phyloP scores from a whole-genome alignment of 2,329 filamentous ascomycete genomes.

The Xylariaceae sp. region DNA sequence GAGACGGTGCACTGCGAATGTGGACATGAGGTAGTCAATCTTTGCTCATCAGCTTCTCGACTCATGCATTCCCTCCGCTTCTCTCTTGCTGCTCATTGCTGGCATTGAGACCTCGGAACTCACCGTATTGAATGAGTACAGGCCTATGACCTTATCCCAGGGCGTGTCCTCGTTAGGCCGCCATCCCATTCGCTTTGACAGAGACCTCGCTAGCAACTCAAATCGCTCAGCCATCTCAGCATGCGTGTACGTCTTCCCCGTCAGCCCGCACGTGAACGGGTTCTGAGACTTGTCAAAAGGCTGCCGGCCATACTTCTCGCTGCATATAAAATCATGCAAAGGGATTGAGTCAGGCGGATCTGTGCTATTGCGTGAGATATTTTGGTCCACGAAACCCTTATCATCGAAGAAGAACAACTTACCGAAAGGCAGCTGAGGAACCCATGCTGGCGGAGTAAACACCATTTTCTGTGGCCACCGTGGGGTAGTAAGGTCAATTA shows the following conservation, averaged over 20 bases:
- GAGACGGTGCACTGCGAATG: constrained; percentile 72
- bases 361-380: constrained; percentile 14
- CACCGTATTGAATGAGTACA: constrained; percentile 74
- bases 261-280: constrained; percentile 75
- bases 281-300: constrained; percentile 64
- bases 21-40: constrained; percentile 71
- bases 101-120: constrained; percentile 6
- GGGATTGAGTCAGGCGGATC: constrained; percentile 67
- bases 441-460: constrained; percentile 40
- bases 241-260: constrained; percentile 66
- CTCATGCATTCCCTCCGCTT: too few species aligned
- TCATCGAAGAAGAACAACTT: constrained; percentile 11
- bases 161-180: constrained; percentile 71
- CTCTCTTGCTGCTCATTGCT: too few species aligned
- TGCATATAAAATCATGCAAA: constrained; percentile 72
- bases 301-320: constrained; percentile 69
- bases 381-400: not conserved
- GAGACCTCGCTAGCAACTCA: constrained; percentile 66
- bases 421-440: constrained; percentile 40
- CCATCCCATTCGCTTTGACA: constrained; percentile 73
- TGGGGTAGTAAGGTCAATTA: too few species aligned
- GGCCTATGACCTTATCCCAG: constrained; percentile 76
- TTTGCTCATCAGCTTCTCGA: constrained; percentile 21
- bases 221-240: constrained; percentile 69
- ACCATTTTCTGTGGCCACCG: constrained; percentile 36